Base-by-base conservation (phyloP, 2,329 filamentous ascomycete genomes). In the Diplocarpon rosae region DNA sequence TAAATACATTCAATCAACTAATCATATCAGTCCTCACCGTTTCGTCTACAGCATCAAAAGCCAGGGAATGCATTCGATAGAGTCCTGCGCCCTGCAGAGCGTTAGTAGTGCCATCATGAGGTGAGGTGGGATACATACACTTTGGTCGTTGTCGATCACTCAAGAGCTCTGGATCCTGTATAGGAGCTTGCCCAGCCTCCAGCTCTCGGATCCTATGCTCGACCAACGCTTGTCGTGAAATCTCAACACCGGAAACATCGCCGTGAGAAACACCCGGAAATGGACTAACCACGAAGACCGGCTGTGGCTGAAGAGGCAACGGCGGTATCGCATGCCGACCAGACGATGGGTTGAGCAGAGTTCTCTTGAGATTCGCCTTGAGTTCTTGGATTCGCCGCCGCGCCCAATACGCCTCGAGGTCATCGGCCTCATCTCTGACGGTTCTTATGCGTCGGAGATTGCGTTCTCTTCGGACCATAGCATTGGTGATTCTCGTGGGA, bases 381-480 rank as follows among this genome's bases (percentile, higher is more conserved):
- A 52, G 38, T 12, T 41, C 41, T 14, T 45, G 42, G 12, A 52
- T 14, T 13, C 46, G 46, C 24, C 27, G 37, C 37, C 50, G 45
- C 8, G 41, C 35, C 24, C 29, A 36, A 10, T 35, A 28, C 8
- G 34, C 24, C 12, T 47, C 48, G 3, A 34, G 34, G 32, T 49
- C 46, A 2, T 38, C 30, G 13, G 47, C 38, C 27, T 52, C 48
- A 31, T 55, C 51, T 17, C 48, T 34, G 2, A 54, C 43, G 10
- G 32, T 52, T 17, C 58, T 49, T 40, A 61, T 41, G 29, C 72
- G 69, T 24, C 82, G 69, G 11, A 87, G 67, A 17, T 83, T 75
- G 13, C 83, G 73, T 63, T 95, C 88, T 32, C 85, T 76, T 15
- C 85, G 79, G 5, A 93, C 88, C 83, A 94, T 94, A 13, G 75